These are phyloP conservation scores for Rhizopus stolonifer DNA, from an alignment of 371 early-diverging fungal species.

Conservation along the genomic window DNA sequence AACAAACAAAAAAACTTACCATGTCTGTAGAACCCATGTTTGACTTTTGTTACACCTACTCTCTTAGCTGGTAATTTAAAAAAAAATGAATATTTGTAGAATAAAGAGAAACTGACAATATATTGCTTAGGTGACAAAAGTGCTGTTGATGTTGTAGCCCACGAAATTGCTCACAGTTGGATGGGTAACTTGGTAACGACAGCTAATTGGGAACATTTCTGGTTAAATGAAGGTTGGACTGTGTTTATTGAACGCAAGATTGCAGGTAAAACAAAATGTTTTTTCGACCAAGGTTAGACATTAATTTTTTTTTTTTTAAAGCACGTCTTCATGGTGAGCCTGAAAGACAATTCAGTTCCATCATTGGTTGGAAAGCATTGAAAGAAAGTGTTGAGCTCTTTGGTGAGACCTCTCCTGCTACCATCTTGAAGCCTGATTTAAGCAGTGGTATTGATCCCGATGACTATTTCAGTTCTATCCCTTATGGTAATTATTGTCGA, in stretches of 20 bases:
- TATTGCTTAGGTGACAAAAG: constrained; percentile 71
- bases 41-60: constrained; percentile 87
- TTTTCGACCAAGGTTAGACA: no score
- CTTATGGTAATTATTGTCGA: constrained; percentile 67
- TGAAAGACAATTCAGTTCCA: constrained; percentile 76
- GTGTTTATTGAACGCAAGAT: constrained; percentile 95
- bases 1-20: not conserved
- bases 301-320: not conserved
- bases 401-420: constrained; percentile 73
- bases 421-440: constrained; percentile 77
- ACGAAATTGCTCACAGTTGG: constrained; percentile 97
- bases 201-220: constrained; percentile 86
- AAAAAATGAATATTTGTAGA: no score
- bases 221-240: constrained; percentile 96
- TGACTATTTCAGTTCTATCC: constrained; percentile 89
- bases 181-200: constrained; percentile 96
- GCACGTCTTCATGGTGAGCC: constrained; percentile 78
- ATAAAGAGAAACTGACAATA: not conserved
- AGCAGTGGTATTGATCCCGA: constrained; percentile 85
- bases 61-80: constrained; percentile 62
- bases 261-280: constrained; percentile 27
- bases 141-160: constrained; percentile 93
- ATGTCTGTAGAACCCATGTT: constrained; percentile 77
- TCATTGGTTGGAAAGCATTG: constrained; percentile 77
- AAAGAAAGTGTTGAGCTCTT: constrained; percentile 77